Conservation (phyloP, 208 protist genomes). For the Wallacemonas collosoma region DNA sequence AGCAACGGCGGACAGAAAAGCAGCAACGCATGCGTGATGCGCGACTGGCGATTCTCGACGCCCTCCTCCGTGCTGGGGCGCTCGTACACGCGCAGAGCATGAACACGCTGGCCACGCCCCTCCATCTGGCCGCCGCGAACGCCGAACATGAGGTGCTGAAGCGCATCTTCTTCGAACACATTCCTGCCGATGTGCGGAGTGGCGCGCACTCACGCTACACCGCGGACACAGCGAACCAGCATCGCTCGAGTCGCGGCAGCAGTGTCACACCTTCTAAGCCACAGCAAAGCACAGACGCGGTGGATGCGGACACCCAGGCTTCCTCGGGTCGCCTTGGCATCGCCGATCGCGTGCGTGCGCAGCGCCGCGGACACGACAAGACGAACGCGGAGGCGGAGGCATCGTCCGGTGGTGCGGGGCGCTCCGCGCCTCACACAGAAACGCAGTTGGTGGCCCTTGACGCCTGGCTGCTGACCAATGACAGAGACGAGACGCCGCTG, state of each 20-base stretch:
- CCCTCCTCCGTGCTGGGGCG: conserved; percentile 57
- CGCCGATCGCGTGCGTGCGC: neutral
- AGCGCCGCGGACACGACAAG: neutral
- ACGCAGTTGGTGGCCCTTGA: conserved; percentile 7
- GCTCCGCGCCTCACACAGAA: neutral
- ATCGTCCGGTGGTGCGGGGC: too few species aligned
- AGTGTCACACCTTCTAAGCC: neutral
- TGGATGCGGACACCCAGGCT: too few species aligned
- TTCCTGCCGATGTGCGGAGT: neutral
- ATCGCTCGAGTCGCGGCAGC: conserved; percentile 8
- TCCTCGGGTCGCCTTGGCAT: neutral
- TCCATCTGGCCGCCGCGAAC: conserved; percentile 56
- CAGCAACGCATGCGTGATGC: neutral
- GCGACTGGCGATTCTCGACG: conserved; percentile 35
- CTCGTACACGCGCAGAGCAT: conserved; percentile 50
- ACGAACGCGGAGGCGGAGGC: neutral
- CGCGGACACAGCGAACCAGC: neutral
- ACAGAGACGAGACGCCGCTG: conserved; percentile 45
- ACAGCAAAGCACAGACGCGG: too few species aligned
- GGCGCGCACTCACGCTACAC: neutral
- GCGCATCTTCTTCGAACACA: conserved; percentile 36
- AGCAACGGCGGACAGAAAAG: too few species aligned
- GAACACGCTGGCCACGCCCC: conserved; percentile 51
- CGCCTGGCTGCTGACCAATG: conserved; percentile 50
- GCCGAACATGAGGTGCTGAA: conserved; percentile 30